These are phyloP conservation scores for Oryza glumipatula DNA, from an alignment of 176 grass and related monocot species.

Conservation along the genomic window DNA sequence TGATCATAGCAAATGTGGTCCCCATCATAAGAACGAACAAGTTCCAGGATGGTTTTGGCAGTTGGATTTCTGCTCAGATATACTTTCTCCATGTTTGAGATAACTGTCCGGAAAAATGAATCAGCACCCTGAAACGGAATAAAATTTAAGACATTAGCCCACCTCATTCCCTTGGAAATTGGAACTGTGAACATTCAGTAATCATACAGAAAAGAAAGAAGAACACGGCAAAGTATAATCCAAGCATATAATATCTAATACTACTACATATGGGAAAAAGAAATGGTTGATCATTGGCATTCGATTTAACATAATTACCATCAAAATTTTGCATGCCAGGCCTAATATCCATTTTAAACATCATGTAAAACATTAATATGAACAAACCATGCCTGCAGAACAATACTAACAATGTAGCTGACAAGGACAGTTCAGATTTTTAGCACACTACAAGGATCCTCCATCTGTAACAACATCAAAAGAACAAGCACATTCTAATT, in stretches of 20 bases:
- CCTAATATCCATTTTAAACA: constrained; percentile 12
- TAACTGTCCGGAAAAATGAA: constrained; percentile 69
- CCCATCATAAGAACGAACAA: constrained; percentile 76
- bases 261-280: background rate
- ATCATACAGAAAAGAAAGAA: constrained; percentile 13
- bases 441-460: background rate
- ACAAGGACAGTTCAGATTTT: background rate
- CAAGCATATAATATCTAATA: background rate
- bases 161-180: constrained; percentile 3
- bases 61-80: constrained; percentile 88
- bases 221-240: background rate
- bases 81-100: constrained; percentile 84
- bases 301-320: background rate
- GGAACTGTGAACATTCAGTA: background rate
- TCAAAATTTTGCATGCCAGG: background rate
- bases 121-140: constrained; percentile 74
- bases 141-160: background rate
- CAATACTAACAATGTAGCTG: background rate
- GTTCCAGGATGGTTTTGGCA: constrained; percentile 76
- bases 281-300: background rate
- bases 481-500: constrained; percentile 9
- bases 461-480: background rate
- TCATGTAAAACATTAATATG: background rate
- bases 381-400: constrained; percentile 16
- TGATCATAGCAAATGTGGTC: constrained; percentile 89